Evolutionary conservation across 345 rosid genomes (phyloP), one percentile per base, ranked within the genome.

Genomic region (Geranium rotundifolium): DNA sequence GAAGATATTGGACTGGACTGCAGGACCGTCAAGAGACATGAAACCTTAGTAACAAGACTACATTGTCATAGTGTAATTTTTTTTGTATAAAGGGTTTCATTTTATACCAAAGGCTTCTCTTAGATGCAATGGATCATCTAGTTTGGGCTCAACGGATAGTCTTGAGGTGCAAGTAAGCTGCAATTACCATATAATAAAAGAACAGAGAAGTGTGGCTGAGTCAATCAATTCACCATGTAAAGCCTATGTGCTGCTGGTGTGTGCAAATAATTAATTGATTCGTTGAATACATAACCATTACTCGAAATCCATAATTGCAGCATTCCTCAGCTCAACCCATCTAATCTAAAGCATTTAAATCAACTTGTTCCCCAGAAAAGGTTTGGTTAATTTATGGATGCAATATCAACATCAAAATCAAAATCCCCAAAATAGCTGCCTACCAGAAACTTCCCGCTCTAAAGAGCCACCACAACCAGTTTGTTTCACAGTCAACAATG

Each of bases 1-100:
- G 97, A 93, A 69, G 75, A 23, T 65, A 19, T 65, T 92, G 75
- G 87, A 89, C 71, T 92, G 97, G 98, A 92, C 97, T 0, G 84
- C 88, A 29, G 98, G 98, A 61, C 91, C 95, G 0, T 76, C 76
- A 1, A 83, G 85, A 56, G 98, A 89, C 82, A 71, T 84, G 70
- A 92, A 92, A 76, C 97, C 98, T 63, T 31, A 7, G 37, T 31
- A 31, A 31, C 37, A 31, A 31, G 7, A 31, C 37, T 2, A 31
- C 37, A n/a, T n/a, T n/a, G 3, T 7, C 37, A 31, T 31, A 31
- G 37, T 31, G 37, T 31, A 7, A 2, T 31, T 31, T n/a, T n/a
- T n/a, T n/a, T n/a, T n/a, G n/a, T n/a, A n/a, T n/a, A n/a, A n/a
- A n/a, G n/a, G n/a, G n/a, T n/a, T n/a, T n/a, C n/a, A n/a, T n/a